A percentile compares a stretch with the other conserved stretches of the same genome.
phyloP scores from a whole-genome alignment of 371 early-diverging fungal genomes.

The Mucor lusitanicus region DNA sequence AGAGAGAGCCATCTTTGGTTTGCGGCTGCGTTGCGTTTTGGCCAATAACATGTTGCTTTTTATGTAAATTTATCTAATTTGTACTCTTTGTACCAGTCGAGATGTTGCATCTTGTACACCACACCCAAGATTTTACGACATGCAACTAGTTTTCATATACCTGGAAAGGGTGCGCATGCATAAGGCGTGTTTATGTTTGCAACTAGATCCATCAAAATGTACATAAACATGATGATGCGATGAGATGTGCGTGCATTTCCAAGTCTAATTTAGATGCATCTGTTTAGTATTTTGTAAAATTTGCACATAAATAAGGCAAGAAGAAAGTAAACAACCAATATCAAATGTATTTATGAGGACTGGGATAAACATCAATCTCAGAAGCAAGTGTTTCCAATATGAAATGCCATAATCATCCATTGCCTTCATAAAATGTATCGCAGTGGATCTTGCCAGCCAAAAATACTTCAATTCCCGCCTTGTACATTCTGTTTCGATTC shows the following conservation, averaged over 20 bases:
- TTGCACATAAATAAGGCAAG: neutral
- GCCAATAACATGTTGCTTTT: neutral
- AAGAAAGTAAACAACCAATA: neutral
- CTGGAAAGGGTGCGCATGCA: neutral
- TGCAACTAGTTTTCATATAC: neutral
- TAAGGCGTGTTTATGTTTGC: neutral
- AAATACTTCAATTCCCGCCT: no score
- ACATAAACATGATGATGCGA: neutral
- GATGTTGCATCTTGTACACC: neutral
- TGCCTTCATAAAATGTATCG: no score
- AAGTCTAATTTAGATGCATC: neutral
- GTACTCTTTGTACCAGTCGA: neutral
- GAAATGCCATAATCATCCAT: no score
- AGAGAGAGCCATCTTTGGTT: neutral
- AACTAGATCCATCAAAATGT: neutral
- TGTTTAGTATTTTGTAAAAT: neutral
- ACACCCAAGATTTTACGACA: neutral
- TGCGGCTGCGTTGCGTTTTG: neutral
- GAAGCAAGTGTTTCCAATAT: no score
- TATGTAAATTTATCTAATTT: neutral
- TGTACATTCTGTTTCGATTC: no score
- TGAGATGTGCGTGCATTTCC: neutral
- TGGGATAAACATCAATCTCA: no score
- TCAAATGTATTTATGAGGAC: neutral
- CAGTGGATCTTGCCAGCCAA: no score